Percentiles rank a stretch among this genome's conserved stretches.
phyloP scores from a whole-genome alignment of 2,329 filamentous ascomycete genomes.

The Diaporthe humulicola region DNA sequence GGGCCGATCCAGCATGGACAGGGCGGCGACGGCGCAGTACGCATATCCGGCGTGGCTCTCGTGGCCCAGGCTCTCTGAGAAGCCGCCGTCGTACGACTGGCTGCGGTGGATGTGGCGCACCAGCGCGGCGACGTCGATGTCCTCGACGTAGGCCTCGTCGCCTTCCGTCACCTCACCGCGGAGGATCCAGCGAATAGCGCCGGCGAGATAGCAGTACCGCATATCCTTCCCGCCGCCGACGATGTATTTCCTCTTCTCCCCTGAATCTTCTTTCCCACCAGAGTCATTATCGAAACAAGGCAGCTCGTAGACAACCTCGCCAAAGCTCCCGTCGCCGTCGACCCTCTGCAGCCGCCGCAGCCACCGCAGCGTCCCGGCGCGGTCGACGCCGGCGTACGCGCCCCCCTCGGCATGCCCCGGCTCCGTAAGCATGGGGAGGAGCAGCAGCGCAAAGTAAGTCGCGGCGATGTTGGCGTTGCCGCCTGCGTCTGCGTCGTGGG shows the following conservation, averaged over 20 bases:
- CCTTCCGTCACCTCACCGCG: conserved; percentile 69
- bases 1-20: conserved; percentile 80
- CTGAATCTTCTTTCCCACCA: conserved; percentile 43
- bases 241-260: conserved; percentile 41
- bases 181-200: conserved; percentile 85
- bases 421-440: conserved; percentile 69
- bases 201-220: conserved; percentile 88
- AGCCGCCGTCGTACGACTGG: conserved; percentile 86
- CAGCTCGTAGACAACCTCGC: conserved; percentile 77
- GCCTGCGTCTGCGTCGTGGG: conserved; percentile 42
- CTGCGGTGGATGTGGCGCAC: conserved; percentile 74
- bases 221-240: conserved; percentile 87
- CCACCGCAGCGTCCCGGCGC: conserved; percentile 79
- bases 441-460: conserved; percentile 88
- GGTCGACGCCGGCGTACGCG: conserved; percentile 74
- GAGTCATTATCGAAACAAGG: conserved; percentile 51
- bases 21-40: conserved; percentile 85
- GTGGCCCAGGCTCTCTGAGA: conserved; percentile 81
- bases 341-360: conserved; percentile 79
- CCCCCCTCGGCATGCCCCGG: conserved; percentile 52
- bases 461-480: conserved; percentile 81
- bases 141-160: conserved; percentile 69
- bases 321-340: conserved; percentile 85
- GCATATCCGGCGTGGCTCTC: conserved; percentile 94
- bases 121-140: conserved; percentile 81